phyloP scores from a whole-genome alignment of 805 yeast genomes.

The Yarrowia hollandica region DNA sequence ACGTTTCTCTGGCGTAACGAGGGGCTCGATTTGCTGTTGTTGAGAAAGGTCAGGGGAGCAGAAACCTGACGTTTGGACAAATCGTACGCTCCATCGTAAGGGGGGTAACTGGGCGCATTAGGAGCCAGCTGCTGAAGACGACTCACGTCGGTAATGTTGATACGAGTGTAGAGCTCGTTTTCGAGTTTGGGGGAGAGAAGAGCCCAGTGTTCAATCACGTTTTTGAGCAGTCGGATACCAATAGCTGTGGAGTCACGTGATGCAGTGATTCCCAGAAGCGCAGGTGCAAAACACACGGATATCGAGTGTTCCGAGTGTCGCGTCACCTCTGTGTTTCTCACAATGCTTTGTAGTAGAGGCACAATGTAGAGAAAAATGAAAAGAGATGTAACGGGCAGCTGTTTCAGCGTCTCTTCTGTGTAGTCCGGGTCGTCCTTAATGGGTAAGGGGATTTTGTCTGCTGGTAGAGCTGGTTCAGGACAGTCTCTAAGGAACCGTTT shows the following conservation, averaged over 20 bases:
- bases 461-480: conserved; percentile 56
- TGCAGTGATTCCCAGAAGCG: conserved; percentile 55
- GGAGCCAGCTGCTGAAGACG: conserved; percentile 14
- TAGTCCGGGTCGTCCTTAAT: conserved; percentile 51
- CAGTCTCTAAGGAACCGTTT: conserved; percentile 52
- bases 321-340: conserved; percentile 45
- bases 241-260: conserved; percentile 52
- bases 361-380: conserved; percentile 36
- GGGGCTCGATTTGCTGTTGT: not conserved
- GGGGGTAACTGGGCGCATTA: conserved; percentile 1
- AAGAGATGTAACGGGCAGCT: conserved; percentile 23
- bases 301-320: conserved; percentile 44
- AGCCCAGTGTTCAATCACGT: conserved; percentile 54
- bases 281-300: conserved; percentile 53
- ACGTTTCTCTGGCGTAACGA: conserved; percentile 18
- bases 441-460: conserved; percentile 53
- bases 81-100: conserved; percentile 16
- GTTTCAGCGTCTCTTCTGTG: conserved; percentile 44
- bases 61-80: conserved; percentile 17
- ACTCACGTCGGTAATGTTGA: conserved; percentile 13
- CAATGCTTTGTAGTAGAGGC: conserved; percentile 46
- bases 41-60: conserved; percentile 15
- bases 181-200: conserved; percentile 35
- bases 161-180: conserved; percentile 11
- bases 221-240: conserved; percentile 55